phyloP scores from a whole-genome alignment of 768 basidiomycete species.

The Tephrocybe rancida region DNA sequence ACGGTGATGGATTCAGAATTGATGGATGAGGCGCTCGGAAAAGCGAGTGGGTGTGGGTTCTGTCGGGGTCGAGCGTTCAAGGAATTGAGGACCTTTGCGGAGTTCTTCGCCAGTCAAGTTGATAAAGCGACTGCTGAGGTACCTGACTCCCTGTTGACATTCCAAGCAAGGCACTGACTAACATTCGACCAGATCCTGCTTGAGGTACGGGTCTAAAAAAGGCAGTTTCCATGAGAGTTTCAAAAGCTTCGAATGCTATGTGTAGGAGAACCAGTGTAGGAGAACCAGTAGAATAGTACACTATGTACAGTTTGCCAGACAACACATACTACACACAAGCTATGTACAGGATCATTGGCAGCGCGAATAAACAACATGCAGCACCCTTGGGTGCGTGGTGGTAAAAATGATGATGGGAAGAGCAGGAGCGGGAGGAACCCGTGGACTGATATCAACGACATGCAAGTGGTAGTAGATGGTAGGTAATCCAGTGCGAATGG shows the following conservation, averaged over 20 bases:
- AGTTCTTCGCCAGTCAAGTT: constrained; percentile 18
- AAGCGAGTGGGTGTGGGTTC: constrained; percentile 15
- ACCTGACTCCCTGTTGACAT: constrained; percentile 6
- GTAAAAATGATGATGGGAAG: neutral
- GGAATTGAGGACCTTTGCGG: constrained; percentile 19
- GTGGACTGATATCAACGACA: neutral
- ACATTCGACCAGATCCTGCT: neutral
- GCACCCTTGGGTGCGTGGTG: neutral
- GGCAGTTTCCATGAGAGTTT: neutral
- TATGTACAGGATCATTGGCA: constrained; percentile 7
- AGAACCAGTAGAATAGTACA: neutral
- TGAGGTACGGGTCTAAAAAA: neutral
- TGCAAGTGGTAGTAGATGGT: constrained; percentile 3
- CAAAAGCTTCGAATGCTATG: constrained; percentile 4
- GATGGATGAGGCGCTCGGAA: constrained; percentile 17
- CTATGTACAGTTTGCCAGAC: neutral
- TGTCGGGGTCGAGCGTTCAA: constrained; percentile 19
- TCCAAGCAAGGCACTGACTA: neutral
- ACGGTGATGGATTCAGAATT: constrained; percentile 16
- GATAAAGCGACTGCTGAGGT: constrained; percentile 17
- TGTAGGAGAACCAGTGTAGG: constrained; percentile 2
- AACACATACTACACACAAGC: constrained; percentile 3
- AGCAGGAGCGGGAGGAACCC: neutral
- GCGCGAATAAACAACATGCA: neutral
- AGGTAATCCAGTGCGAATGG: neutral